These are phyloP conservation scores for Solanum lycopersicoides DNA, from an alignment of 257 asterid species.

Conservation along the genomic window DNA sequence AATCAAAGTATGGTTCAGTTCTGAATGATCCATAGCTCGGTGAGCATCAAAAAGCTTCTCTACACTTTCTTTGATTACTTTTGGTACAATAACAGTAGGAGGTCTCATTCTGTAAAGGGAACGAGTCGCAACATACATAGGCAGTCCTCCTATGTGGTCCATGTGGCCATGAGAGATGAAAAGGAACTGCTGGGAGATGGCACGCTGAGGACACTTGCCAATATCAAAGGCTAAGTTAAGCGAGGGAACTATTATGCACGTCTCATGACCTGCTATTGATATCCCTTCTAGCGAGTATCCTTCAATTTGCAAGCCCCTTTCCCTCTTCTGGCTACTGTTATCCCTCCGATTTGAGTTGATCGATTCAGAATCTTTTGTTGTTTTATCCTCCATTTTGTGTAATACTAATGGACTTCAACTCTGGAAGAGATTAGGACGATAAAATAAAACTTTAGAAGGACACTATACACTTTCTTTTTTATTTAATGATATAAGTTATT, in stretches of 20 bases:
- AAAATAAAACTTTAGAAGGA: not conserved
- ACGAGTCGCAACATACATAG: conserved; percentile 97
- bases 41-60: conserved; percentile 92
- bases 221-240: conserved; percentile 84
- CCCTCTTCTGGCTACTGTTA: conserved; percentile 28
- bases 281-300: conserved; percentile 67
- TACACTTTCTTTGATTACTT: conserved; percentile 54
- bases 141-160: conserved; percentile 97
- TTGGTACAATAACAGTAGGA: conserved; percentile 85
- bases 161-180: conserved; percentile 98
- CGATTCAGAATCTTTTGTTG: not conserved
- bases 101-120: conserved; percentile 75
- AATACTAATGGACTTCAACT: not conserved
- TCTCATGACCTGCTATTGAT: conserved; percentile 96
- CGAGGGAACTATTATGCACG: conserved; percentile 72
- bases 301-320: conserved; percentile 46
- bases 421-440: not conserved
- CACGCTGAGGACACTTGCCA: conserved; percentile 97
- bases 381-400: not conserved
- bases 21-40: conserved; percentile 90
- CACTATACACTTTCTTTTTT: not conserved
- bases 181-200: conserved; percentile 82
- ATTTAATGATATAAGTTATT: not conserved
- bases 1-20: conserved; percentile 65
- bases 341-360: conserved; percentile 7